A percentile compares a stretch with the other conserved stretches of the same genome.
These are phyloP conservation scores for Rasamsonia emersonii DNA, from an alignment of 2,329 filamentous ascomycete genomes.

Conservation along the genomic window DNA sequence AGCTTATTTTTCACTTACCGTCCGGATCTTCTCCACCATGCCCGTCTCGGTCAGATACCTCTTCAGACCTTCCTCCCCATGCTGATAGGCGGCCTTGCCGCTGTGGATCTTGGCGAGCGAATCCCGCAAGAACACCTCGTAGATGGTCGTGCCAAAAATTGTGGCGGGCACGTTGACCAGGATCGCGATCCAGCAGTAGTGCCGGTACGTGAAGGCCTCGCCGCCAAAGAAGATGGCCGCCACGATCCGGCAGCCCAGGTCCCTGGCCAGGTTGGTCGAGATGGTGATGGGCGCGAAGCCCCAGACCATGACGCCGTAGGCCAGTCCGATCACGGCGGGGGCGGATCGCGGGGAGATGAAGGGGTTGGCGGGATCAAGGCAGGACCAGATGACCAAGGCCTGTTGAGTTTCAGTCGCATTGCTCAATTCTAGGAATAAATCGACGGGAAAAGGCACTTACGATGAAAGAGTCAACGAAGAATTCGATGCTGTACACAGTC, in stretches of 20 bases:
- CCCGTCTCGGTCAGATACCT: constrained; percentile 34
- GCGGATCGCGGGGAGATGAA: constrained; percentile 42
- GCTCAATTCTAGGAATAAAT: neutral
- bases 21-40: constrained; percentile 9
- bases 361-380: constrained; percentile 50
- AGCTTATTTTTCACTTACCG: too few relatives aligned
- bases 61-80: constrained; percentile 43
- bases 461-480: constrained; percentile 51
- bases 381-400: constrained; percentile 50
- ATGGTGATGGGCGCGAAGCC: constrained; percentile 49
- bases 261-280: constrained; percentile 49
- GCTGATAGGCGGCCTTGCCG: constrained; percentile 43
- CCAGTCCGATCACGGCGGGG: constrained; percentile 49
- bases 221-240: constrained; percentile 50
- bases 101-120: constrained; percentile 43
- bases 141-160: constrained; percentile 46
- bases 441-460: constrained; percentile 16
- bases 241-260: constrained; percentile 52
- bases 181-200: constrained; percentile 46
- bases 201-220: constrained; percentile 39
- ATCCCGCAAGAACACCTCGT: constrained; percentile 48
- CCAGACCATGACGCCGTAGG: constrained; percentile 48
- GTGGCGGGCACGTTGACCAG: constrained; percentile 51
- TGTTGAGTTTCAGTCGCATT: constrained; percentile 9
- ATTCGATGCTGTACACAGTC: constrained; percentile 37